Evolutionary conservation across 2,329 filamentous ascomycete genomes (phyloP).

Genomic region (Cytospora mali): DNA sequence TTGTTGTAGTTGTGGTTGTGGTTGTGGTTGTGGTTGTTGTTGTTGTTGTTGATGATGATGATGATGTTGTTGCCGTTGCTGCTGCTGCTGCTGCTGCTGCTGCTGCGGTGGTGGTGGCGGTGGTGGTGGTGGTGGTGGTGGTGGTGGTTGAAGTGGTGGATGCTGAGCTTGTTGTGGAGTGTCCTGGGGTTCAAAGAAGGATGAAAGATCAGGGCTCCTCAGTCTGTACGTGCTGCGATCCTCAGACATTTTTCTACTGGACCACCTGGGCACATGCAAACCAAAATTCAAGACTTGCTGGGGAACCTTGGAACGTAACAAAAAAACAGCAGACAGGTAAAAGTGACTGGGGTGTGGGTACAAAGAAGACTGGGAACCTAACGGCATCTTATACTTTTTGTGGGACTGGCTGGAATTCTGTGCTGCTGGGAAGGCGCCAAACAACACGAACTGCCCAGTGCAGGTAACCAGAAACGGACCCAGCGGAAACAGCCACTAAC

Average conservation of each 20-base stretch:
- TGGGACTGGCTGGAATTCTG: conserved; percentile 18
- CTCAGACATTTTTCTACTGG: conserved; percentile 23
- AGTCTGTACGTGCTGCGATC: conserved; percentile 16
- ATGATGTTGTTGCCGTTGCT: background rate
- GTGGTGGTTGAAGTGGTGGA: no score
- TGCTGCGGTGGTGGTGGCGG: conserved; percentile 29
- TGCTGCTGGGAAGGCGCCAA: conserved; percentile 3
- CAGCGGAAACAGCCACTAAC: background rate
- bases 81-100: conserved; percentile 31
- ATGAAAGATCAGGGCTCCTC: conserved; percentile 20
- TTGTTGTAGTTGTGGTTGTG: conserved; percentile 31
- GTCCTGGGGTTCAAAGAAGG: conserved; percentile 19
- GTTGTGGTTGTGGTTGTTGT: conserved; percentile 3
- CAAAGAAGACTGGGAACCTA: conserved; percentile 20
- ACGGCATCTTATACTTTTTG: conserved; percentile 22
- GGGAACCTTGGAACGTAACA: conserved; percentile 2
- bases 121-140: no score
- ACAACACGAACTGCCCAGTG: background rate
- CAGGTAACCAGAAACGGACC: background rate
- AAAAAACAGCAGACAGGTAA: conserved; percentile 7
- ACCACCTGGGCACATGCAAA: background rate
- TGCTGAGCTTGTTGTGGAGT: conserved; percentile 20
- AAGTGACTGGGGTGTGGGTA: conserved; percentile 15
- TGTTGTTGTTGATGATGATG: background rate
- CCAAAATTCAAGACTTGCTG: background rate